These are phyloP conservation scores for Lignosus rhinocerotis DNA, from an alignment of 1,284 basidiomycete species.

Conservation along the genomic window DNA sequence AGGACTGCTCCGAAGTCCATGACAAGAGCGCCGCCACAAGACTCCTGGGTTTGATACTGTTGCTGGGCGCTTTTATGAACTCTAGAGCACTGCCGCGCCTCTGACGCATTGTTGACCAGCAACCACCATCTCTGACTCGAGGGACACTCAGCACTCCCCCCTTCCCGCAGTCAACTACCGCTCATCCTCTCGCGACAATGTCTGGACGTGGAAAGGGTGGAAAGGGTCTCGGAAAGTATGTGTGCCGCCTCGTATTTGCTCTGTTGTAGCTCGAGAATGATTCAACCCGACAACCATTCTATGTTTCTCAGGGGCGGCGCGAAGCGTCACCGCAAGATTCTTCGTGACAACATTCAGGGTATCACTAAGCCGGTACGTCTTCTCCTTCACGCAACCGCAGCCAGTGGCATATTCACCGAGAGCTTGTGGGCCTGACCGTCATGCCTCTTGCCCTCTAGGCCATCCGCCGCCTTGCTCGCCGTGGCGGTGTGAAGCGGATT, in stretches of 20 bases:
- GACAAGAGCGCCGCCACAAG: no score
- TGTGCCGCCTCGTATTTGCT: background rate
- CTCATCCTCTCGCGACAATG: slow-evolving; percentile 38
- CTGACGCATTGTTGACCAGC: slow-evolving; percentile 16
- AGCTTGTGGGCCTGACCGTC: slow-evolving; percentile 1
- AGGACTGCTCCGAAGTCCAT: no score
- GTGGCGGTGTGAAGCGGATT: slow-evolving; percentile 85
- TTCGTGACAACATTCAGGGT: slow-evolving; percentile 73
- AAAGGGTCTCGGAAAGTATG: slow-evolving; percentile 41
- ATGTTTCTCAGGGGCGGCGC: slow-evolving; percentile 37
- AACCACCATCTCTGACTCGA: slow-evolving; percentile 19
- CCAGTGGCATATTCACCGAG: slow-evolving; percentile 35
- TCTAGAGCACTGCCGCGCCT: slow-evolving; percentile 15
- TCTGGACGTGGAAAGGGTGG: slow-evolving; percentile 67
- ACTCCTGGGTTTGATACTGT: background rate
- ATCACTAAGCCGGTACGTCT: slow-evolving; percentile 52
- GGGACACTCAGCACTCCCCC: slow-evolving; percentile 3
- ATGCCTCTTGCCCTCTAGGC: slow-evolving; percentile 42
- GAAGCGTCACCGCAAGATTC: slow-evolving; percentile 68
- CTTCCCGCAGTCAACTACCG: slow-evolving; percentile 4
- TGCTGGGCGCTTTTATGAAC: slow-evolving; percentile 1
- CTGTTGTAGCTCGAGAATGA: background rate
- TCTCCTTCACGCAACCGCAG: background rate
- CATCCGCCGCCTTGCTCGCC: slow-evolving; percentile 83
- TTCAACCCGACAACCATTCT: no score